Evolutionary conservation across 208 protist species (phyloP).

Genomic region (Crithidia thermophila): DNA sequence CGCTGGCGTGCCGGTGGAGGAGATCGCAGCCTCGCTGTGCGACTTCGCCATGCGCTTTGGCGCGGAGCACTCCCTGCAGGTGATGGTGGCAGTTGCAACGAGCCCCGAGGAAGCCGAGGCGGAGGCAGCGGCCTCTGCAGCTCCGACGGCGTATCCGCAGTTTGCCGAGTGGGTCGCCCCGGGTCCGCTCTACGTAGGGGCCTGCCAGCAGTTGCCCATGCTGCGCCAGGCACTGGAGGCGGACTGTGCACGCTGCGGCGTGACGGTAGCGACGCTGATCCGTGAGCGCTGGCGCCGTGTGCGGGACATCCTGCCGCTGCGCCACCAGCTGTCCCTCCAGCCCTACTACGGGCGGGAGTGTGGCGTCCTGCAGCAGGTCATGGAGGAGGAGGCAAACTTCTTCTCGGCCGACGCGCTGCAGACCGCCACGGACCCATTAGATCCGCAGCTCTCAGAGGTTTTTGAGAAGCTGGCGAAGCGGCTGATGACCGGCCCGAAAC

Average conservation of each 20-base stretch:
- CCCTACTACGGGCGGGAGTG: conserved; percentile 70
- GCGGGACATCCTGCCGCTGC: conserved; percentile 43
- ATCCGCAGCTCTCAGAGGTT: conserved; percentile 9
- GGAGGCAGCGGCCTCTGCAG: neutral
- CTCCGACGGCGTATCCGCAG: neutral
- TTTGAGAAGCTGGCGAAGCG: conserved; percentile 24
- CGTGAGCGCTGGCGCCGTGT: conserved; percentile 62
- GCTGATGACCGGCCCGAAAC: conserved; percentile 6
- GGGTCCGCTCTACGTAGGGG: conserved; percentile 71
- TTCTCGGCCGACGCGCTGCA: conserved; percentile 44
- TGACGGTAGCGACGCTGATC: conserved; percentile 57
- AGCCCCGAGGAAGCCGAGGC: neutral
- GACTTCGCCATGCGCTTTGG: conserved; percentile 83
- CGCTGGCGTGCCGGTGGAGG: conserved; percentile 36
- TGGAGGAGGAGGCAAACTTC: conserved; percentile 81
- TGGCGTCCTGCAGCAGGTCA: conserved; percentile 63
- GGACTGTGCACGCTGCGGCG: conserved; percentile 66
- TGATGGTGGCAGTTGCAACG: conserved; percentile 65
- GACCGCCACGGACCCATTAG: neutral
- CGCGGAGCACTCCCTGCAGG: conserved; percentile 71
- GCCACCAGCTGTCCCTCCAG: conserved; percentile 49
- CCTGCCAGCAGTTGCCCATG: conserved; percentile 41
- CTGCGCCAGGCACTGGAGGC: conserved; percentile 42
- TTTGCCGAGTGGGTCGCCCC: conserved; percentile 63
- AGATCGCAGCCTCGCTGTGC: conserved; percentile 67